phyloP scores from a whole-genome alignment of 306 rosid species.

The Vigna nakashimae region DNA sequence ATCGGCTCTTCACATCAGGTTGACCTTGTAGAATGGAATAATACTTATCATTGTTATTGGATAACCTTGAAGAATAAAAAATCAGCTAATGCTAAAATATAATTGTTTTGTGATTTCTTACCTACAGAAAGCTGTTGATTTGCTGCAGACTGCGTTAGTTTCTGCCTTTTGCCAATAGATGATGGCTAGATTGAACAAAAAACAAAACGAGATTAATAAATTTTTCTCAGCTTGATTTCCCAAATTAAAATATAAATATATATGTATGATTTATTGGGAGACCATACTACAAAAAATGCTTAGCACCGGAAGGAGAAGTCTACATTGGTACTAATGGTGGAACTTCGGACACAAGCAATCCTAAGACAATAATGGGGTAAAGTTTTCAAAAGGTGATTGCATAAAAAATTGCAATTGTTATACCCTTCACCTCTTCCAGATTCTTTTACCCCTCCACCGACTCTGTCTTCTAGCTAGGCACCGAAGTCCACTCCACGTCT shows the following conservation, averaged over 20 bases:
- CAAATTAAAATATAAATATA: neutral
- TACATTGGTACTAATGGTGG: neutral
- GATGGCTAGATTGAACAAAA: slow-evolving; percentile 55
- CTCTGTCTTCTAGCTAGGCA: too few relatives aligned
- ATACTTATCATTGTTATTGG: neutral
- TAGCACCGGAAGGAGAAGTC: neutral
- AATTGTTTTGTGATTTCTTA: slow-evolving; percentile 45
- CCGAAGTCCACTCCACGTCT: too few relatives aligned
- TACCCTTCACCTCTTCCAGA: too few relatives aligned
- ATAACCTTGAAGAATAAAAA: neutral
- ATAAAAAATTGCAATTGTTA: neutral
- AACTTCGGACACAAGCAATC: neutral
- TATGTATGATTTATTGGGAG: slow-evolving; percentile 8
- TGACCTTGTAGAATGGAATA: slow-evolving; percentile 30
- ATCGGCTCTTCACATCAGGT: slow-evolving; percentile 43
- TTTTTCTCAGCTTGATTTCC: slow-evolving; percentile 13
- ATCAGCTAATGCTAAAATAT: neutral
- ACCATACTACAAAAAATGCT: neutral
- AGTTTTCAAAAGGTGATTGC: neutral
- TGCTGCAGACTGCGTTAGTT: slow-evolving; percentile 49
- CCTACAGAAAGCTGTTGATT: slow-evolving; percentile 52
- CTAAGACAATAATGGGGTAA: neutral
- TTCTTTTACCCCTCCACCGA: too few relatives aligned
- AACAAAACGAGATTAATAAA: slow-evolving; percentile 33
- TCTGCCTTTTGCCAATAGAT: slow-evolving; percentile 58